Evolutionary conservation across 352 stramenopile species (phyloP).

Genomic region (Ochromonadaceae sp.): DNA sequence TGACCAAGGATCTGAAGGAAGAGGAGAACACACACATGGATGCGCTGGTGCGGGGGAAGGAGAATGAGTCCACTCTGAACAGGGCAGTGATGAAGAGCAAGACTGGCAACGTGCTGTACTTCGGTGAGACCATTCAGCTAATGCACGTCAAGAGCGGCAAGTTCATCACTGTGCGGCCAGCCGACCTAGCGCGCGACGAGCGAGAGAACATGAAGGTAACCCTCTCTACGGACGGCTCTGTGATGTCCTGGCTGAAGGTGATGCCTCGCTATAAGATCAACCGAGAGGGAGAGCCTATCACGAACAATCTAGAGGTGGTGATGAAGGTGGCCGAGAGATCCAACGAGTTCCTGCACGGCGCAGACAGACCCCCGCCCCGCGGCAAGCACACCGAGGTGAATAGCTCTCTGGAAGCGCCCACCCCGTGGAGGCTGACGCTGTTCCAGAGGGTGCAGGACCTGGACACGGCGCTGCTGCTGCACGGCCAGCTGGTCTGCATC

Average conservation of each 20-base stretch:
- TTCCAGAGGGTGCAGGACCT: slow-evolving; percentile 12
- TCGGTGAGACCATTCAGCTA: slow-evolving; percentile 25
- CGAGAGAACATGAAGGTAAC: slow-evolving; percentile 26
- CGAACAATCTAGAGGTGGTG: slow-evolving; percentile 8
- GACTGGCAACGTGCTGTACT: slow-evolving; percentile 22
- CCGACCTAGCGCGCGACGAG: slow-evolving; percentile 20
- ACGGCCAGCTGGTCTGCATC: slow-evolving; percentile 21
- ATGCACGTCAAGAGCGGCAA: slow-evolving; percentile 27
- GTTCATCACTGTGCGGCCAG: slow-evolving; percentile 23
- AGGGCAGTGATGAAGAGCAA: slow-evolving; percentile 19
- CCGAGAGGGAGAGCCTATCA: slow-evolving; percentile 24
- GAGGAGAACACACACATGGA: slow-evolving; percentile 19
- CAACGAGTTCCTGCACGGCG: slow-evolving; percentile 25
- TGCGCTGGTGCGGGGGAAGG: slow-evolving; percentile 20
- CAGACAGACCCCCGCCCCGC: slow-evolving; percentile 5
- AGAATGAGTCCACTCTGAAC: slow-evolving; percentile 31
- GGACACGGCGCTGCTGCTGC: slow-evolving; percentile 6
- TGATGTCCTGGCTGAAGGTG: slow-evolving; percentile 28
- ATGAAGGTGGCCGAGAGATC: slow-evolving; percentile 22
- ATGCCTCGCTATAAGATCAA: slow-evolving; percentile 29
- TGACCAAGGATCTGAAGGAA: neutral
- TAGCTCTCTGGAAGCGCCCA: slow-evolving; percentile 23
- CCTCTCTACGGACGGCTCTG: slow-evolving; percentile 16
- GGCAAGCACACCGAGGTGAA: slow-evolving; percentile 23
- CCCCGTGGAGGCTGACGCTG: slow-evolving; percentile 21